Evolutionary conservation across 805 yeast species (phyloP).

Genomic region (Barnettozyma pratensis): DNA sequence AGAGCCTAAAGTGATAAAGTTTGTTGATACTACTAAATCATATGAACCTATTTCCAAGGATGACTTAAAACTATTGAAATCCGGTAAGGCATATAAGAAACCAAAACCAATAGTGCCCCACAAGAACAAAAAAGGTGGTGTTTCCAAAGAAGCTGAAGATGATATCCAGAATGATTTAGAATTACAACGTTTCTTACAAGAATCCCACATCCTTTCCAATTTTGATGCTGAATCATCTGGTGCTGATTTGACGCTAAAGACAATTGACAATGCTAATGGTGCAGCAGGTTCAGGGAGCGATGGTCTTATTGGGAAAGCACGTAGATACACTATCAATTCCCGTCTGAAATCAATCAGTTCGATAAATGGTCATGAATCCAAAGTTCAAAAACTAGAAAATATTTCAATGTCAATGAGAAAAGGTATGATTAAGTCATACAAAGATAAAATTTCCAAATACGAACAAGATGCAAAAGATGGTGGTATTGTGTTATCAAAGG

Average conservation of each 20-base stretch:
- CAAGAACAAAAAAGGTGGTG: slow-evolving; percentile 12
- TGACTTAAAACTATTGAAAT: slow-evolving; percentile 47
- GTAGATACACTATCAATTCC: slow-evolving; percentile 57
- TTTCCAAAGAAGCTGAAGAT: slow-evolving; percentile 36
- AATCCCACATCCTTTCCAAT: slow-evolving; percentile 59
- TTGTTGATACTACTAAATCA: slow-evolving; percentile 30
- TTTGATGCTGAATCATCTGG: slow-evolving; percentile 36
- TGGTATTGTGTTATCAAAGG: slow-evolving; percentile 79
- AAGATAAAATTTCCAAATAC: slow-evolving; percentile 45
- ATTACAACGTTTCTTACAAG: slow-evolving; percentile 61
- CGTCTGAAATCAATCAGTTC: slow-evolving; percentile 47
- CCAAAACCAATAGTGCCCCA: slow-evolving; percentile 11
- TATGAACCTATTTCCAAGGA: slow-evolving; percentile 34
- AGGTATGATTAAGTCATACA: slow-evolving; percentile 66
- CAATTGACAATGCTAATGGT: slow-evolving; percentile 41
- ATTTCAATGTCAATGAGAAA: slow-evolving; percentile 89
- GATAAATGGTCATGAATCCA: slow-evolving; percentile 33
- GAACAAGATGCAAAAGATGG: slow-evolving; percentile 84
- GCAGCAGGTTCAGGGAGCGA: slow-evolving; percentile 6
- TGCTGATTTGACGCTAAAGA: slow-evolving; percentile 60
- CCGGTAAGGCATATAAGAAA: slow-evolving; percentile 45
- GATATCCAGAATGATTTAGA: slow-evolving; percentile 68
- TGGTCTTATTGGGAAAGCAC: slow-evolving; percentile 52
- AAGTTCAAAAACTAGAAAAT: slow-evolving; percentile 46
- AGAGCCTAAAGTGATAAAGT: slow-evolving; percentile 31